Percentiles rank a stretch among this genome's conserved stretches.
Conservation (phyloP, 768 basidiomycete genomes). For the Pleurotus citrinopileatus region DNA sequence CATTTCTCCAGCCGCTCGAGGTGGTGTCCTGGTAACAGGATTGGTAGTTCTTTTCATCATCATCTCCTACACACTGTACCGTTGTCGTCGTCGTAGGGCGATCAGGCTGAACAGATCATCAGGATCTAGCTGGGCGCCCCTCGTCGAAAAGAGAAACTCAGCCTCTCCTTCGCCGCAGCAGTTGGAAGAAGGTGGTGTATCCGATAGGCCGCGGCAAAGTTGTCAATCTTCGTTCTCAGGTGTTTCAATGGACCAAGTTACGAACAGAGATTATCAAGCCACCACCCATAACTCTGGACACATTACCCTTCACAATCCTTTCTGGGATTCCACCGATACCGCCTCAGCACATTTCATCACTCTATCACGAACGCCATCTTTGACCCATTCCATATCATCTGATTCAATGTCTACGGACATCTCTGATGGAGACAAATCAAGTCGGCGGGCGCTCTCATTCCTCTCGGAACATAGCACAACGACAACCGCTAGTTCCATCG, state of each 20-base stretch:
- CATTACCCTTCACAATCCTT: background rate
- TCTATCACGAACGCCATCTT: background rate
- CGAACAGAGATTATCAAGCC: background rate
- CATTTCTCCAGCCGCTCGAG: background rate
- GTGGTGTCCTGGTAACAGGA: background rate
- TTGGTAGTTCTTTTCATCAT: background rate
- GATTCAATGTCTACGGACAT: background rate
- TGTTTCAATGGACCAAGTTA: background rate
- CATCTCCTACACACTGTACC: background rate
- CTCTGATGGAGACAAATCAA: background rate
- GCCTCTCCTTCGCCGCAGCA: background rate
- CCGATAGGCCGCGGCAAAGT: background rate
- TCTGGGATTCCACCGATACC: slow-evolving; percentile 8
- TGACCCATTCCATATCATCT: background rate
- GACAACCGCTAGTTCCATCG: slow-evolving; percentile 8
- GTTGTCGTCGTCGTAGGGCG: background rate
- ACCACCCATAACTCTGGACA: background rate
- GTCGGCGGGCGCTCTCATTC: background rate
- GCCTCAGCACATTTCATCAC: background rate
- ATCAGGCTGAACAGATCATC: background rate
- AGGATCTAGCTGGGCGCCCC: background rate
- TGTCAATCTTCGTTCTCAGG: slow-evolving; percentile 1
- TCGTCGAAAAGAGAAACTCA: background rate
- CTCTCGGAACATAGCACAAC: slow-evolving; percentile 4
- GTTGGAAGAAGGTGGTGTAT: background rate